Conservation (phyloP, 306 rosid species). For the Pterocarpus macrocarpus region DNA sequence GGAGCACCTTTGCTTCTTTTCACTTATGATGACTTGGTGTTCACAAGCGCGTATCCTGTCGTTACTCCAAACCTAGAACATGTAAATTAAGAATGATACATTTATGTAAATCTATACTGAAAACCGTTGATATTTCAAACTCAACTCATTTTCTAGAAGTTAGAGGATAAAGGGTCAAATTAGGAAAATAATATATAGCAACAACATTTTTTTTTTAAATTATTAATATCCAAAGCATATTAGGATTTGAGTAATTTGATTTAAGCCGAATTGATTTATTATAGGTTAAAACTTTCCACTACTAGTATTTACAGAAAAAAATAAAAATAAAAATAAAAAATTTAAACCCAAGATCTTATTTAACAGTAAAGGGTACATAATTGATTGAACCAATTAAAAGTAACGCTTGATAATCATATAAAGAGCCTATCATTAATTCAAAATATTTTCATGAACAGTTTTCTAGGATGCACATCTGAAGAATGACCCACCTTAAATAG, state of each 20-base stretch:
- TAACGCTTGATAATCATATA: background rate
- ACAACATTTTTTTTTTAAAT: too few relatives aligned
- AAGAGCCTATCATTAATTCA: background rate
- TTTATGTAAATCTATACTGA: background rate
- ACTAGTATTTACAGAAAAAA: too few relatives aligned
- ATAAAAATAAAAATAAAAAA: too few relatives aligned
- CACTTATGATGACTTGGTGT: slow-evolving; percentile 45
- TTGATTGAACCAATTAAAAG: too few relatives aligned
- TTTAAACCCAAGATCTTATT: too few relatives aligned
- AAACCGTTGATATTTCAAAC: background rate
- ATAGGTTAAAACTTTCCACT: too few relatives aligned
- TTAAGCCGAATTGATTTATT: too few relatives aligned
- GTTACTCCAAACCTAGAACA: slow-evolving; percentile 47
- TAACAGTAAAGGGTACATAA: too few relatives aligned
- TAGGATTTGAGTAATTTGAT: too few relatives aligned
- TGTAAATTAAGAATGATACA: background rate
- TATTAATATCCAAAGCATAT: too few relatives aligned
- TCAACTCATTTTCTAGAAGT: background rate
- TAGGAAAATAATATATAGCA: too few relatives aligned
- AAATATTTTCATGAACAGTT: background rate
- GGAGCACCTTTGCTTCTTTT: slow-evolving; percentile 44
- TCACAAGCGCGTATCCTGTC: slow-evolving; percentile 45
- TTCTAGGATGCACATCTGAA: background rate
- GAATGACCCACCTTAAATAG: slow-evolving; percentile 44
- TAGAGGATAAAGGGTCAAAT: too few relatives aligned